Evolutionary conservation across 1,284 basidiomycete genomes (phyloP).

Genomic region (Ustilago cynodontis): DNA sequence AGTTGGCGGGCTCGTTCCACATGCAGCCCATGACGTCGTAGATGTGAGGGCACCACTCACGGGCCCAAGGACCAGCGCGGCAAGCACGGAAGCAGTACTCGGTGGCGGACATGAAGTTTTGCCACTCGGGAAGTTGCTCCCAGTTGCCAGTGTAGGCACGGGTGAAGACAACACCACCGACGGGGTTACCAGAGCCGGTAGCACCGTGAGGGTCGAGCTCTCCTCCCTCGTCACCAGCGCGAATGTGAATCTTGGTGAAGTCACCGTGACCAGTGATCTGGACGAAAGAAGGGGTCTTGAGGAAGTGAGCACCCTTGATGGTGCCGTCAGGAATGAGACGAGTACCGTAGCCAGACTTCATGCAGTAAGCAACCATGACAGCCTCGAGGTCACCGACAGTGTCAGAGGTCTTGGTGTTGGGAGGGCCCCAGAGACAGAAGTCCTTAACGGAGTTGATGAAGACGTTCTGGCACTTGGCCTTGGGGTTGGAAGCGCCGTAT

Average conservation of each 20-base stretch:
- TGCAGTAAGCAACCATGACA: conserved; percentile 80
- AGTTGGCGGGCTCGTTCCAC: conserved; percentile 67
- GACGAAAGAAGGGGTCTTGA: conserved; percentile 78
- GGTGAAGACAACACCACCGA: conserved; percentile 62
- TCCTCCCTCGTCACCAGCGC: conserved; percentile 66
- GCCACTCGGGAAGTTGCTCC: conserved; percentile 67
- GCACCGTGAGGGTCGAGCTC: conserved; percentile 70
- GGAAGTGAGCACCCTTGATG: conserved; percentile 79
- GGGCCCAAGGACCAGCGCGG: conserved; percentile 53
- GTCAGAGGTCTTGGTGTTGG: conserved; percentile 32
- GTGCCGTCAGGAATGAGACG: conserved; percentile 82
- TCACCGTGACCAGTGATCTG: conserved; percentile 76
- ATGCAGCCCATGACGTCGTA: conserved; percentile 64
- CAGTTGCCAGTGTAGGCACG: conserved; percentile 58
- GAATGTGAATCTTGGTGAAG: conserved; percentile 70
- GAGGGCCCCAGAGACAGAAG: conserved; percentile 67
- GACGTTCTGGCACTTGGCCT: conserved; percentile 67
- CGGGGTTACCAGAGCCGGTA: conserved; percentile 61
- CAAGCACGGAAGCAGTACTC: conserved; percentile 69
- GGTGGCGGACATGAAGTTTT: conserved; percentile 64
- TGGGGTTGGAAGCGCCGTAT: conserved; percentile 56
- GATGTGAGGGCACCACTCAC: conserved; percentile 67
- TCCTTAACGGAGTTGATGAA: conserved; percentile 66
- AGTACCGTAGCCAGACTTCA: conserved; percentile 73
- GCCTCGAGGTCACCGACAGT: conserved; percentile 71